A percentile compares a stretch with the other conserved stretches of the same genome.
Evolutionary conservation across 139 green algal genomes (phyloP).

Genomic region (Picochlorum costavermella): DNA sequence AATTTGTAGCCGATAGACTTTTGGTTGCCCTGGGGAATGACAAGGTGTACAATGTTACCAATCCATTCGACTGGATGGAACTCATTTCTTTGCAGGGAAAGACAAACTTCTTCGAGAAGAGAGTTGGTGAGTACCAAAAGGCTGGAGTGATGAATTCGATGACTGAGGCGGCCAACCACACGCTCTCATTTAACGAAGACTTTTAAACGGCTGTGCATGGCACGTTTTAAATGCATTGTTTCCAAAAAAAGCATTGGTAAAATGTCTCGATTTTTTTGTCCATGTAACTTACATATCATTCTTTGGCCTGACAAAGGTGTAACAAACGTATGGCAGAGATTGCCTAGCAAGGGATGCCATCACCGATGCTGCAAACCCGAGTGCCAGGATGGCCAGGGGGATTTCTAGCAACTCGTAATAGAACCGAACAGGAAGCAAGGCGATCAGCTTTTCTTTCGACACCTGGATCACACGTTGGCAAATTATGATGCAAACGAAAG

Average conservation of each 20-base stretch:
- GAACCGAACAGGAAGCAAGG: constrained; percentile 16
- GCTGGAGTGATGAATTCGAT: constrained; percentile 71
- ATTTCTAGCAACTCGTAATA: constrained; percentile 30
- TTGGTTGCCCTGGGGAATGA: constrained; percentile 73
- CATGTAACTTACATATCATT: background rate
- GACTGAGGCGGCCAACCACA: constrained; percentile 19
- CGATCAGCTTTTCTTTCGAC: constrained; percentile 7
- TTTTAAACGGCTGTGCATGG: constrained; percentile 43
- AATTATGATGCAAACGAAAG: constrained; percentile 29
- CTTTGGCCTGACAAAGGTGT: background rate
- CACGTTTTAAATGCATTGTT: background rate
- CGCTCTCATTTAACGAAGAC: constrained; percentile 74
- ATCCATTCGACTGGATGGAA: constrained; percentile 98
- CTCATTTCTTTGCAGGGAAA: constrained; percentile 82
- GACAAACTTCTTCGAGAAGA: constrained; percentile 97
- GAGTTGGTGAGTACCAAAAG: constrained; percentile 90
- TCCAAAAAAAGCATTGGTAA: background rate
- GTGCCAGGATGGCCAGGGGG: constrained; percentile 14
- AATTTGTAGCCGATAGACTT: constrained; percentile 95
- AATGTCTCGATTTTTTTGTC: background rate
- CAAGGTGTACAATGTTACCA: constrained; percentile 73
- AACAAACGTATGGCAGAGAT: constrained; percentile 22
- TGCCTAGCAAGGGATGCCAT: constrained; percentile 14
- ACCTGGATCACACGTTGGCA: constrained; percentile 4
- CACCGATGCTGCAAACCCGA: constrained; percentile 8